These are phyloP conservation scores for Neobulgaria alba DNA, from an alignment of 2,329 filamentous ascomycete genomes.

Conservation along the genomic window DNA sequence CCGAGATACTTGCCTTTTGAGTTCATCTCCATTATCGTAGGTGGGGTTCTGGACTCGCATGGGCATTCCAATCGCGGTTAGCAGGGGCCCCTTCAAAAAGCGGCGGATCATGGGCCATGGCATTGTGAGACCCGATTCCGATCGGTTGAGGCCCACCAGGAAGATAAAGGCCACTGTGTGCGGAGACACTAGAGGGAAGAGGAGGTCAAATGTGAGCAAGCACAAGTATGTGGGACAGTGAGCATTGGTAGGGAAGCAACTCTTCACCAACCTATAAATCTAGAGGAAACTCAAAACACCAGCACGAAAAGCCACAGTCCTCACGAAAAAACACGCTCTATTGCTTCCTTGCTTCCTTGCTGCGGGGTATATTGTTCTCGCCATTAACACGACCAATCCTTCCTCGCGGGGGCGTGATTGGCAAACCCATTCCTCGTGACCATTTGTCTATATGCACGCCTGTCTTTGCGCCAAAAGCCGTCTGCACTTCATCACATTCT, in stretches of 20 bases:
- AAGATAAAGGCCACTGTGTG: no score
- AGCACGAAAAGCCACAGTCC: no score
- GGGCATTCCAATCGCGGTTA: background rate
- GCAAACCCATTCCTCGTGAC: background rate
- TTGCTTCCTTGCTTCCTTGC: background rate
- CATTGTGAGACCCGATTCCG: no score
- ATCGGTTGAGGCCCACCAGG: no score
- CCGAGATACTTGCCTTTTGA: background rate
- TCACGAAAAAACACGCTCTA: no score
- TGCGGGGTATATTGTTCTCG: conserved; percentile 1
- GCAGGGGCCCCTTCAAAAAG: background rate
- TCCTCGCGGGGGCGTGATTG: background rate
- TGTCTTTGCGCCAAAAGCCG: conserved; percentile 1
- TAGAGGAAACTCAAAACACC: no score
- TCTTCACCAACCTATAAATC: no score
- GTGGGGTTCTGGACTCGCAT: background rate
- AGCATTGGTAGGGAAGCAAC: conserved; percentile 10
- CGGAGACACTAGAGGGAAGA: no score
- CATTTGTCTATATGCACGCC: background rate
- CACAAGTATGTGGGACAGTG: no score
- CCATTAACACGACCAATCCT: conserved; percentile 2
- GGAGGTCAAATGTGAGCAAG: no score
- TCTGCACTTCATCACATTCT: conserved; percentile 51
- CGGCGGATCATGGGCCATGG: no score
- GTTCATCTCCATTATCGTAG: background rate